These are phyloP conservation scores for Podaxis sp. DNA, from an alignment of 768 basidiomycete genomes.

Conservation along the genomic window DNA sequence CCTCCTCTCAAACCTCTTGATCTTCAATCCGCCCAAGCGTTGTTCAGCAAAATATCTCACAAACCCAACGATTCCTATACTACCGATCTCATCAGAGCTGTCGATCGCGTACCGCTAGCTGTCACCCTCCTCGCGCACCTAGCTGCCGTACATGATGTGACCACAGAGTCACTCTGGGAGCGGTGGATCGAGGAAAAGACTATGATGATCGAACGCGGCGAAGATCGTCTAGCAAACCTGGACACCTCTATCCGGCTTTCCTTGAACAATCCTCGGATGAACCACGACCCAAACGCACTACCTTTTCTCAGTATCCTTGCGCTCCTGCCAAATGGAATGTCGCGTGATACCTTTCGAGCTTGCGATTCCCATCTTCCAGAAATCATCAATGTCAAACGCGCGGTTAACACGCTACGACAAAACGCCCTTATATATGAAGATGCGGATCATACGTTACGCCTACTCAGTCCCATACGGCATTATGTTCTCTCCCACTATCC, in stretches of 20 bases:
- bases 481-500: conserved; percentile 24
- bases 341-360: conserved; percentile 16
- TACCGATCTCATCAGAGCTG: conserved; percentile 25
- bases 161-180: conserved; percentile 27
- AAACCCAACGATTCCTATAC: conserved; percentile 23
- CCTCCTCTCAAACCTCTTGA: conserved; percentile 29
- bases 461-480: conserved; percentile 30
- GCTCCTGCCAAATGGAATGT: conserved; percentile 31
- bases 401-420: conserved; percentile 26
- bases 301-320: conserved; percentile 27
- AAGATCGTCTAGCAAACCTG: conserved; percentile 28
- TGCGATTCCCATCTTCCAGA: conserved; percentile 23
- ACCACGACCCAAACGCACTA: conserved; percentile 24
- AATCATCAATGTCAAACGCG: conserved; percentile 22
- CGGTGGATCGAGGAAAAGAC: conserved; percentile 31
- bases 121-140: conserved; percentile 32
- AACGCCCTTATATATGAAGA: conserved; percentile 27
- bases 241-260: conserved; percentile 33
- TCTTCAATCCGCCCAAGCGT: conserved; percentile 23
- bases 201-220: conserved; percentile 27
- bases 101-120: conserved; percentile 34
- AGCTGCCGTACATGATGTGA: conserved; percentile 31
- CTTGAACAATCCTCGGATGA: conserved; percentile 28
- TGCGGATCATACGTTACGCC: conserved; percentile 20
- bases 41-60: conserved; percentile 26